Base-by-base conservation (phyloP, 208 protist species). In the Strigomonas culicis region DNA sequence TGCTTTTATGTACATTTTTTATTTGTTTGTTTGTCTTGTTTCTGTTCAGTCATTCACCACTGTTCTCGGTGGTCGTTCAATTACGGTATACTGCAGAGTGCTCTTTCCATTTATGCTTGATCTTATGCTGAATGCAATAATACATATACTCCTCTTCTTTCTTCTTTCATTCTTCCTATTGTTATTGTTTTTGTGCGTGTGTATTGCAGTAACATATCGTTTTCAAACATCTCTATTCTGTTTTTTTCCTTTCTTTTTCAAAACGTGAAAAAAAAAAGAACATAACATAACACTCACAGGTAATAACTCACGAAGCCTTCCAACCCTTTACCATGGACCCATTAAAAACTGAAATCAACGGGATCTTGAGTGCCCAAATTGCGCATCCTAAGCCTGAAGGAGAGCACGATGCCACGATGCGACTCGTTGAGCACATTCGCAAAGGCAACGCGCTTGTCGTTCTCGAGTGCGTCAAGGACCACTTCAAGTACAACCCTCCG, bases 401-500 rank as follows among this genome's bases (percentile, higher is more conserved):
- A 32, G 77, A 89, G 24, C 36, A 68, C 21, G 83, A 87, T 11
- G 76, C 74, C n/a, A 80, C 84, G 4, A 61, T 69, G 4, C 70
- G 55, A 15, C 79, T 96, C 22, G 72, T 83, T 27, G 82, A 84
- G 52, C 72, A 88, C 57, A 89, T 93, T 24, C 83, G 82, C 43
- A 78, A 80, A 30, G 87, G 87, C 39, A 82, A 73, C 44, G 74
- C 73, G 11, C 47, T 63, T 25, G n/a, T 77, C 21, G 87, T 96
- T 13, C 65, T 93, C 31, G 87, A 96, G 47, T 73, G 69, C 60
- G 74, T 96, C 32, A 86, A 85, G 41, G 73, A 86, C 34, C 60
- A 84, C 66, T 77, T 96, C 59, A 94, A 92, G 70, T 74, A 85
- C 73, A 79, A 77, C 46, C 58, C 81, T 1, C 75, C 85, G 4